Base-by-base conservation (phyloP, 2,329 filamentous ascomycete species). In the Botrytis medusae region DNA sequence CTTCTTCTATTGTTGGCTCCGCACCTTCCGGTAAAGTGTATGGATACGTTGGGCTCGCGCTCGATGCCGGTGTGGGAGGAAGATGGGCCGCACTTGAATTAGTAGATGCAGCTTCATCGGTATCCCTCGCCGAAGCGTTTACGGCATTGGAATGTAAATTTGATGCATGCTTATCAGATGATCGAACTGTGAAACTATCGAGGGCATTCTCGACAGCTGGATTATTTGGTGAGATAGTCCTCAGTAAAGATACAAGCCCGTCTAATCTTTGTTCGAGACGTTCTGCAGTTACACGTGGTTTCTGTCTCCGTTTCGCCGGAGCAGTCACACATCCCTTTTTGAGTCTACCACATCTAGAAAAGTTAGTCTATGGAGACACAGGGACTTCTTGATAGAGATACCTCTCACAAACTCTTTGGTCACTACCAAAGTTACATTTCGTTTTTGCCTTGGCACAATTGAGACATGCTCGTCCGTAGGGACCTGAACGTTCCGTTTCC, bases 1-100 rank as follows among this genome's bases (percentile, higher is more conserved):
- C 84, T 62, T 85, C 82, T 37, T 75, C 77, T 2, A 80, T 81
- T 42, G 76, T 74, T 37, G 75, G 68, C 9, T 68, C 48, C 48
- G 48, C 34, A 22, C 65, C 65, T 10, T 57, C 34, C 8, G 65
- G 65, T 57, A 68, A 40, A n/a, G 22, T 29, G 54, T 68, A 68
- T 29, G 65, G 65, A 54, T 32, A 68, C 14, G 46, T n/a, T 54
- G 48, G 0, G 6, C 9, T 32, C 42, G 48, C n/a, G 25, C n/a
- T 68, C 29, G 65, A 57, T 42, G 65, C 65, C 22, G 65, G 48
- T 18, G 65, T 68, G 16, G 65, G 48, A 42, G 65, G 65, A 8
- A 68, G 37, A 42, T 68, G 48, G 25, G 25, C 34, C n/a, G n/a
- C 25, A 14, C 34, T 18, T 4, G n/a, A 37, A n/a, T 29, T 34